These are phyloP conservation scores for Coemansia sp. DNA, from an alignment of 192 early-diverging fungal species.

Conservation along the genomic window DNA sequence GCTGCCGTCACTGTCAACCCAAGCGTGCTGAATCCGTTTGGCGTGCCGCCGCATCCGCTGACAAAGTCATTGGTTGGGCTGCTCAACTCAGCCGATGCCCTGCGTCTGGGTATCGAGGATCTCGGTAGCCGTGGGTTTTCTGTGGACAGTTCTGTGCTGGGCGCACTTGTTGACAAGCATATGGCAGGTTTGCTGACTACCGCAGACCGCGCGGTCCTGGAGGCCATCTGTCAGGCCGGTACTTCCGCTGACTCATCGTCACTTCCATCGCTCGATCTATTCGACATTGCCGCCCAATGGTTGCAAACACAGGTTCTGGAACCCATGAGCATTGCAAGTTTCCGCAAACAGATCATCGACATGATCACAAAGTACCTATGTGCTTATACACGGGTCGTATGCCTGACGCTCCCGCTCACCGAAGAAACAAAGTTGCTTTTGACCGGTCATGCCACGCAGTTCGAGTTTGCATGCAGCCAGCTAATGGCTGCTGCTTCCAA, in stretches of 20 bases:
- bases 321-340: slow-evolving; percentile 1
- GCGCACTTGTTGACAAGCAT: slow-evolving; percentile 11
- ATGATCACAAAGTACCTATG: slow-evolving; percentile 17
- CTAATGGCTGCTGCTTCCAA: slow-evolving; percentile 1
- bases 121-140: slow-evolving; percentile 7
- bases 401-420: slow-evolving; percentile 28
- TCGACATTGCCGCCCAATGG: slow-evolving; percentile 29
- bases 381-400: slow-evolving; percentile 10
- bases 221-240: slow-evolving; percentile 5
- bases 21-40: slow-evolving; percentile 11
- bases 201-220: slow-evolving; percentile 10
- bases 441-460: slow-evolving; percentile 28
- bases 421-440: slow-evolving; percentile 29
- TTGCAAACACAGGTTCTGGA: slow-evolving; percentile 30
- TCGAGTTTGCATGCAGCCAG: slow-evolving; percentile 48
- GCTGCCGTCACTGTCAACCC: slow-evolving; percentile 1
- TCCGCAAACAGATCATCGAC: background rate
- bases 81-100: slow-evolving; percentile 18
- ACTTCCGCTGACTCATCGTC: background rate
- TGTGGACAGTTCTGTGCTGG: background rate
- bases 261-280: background rate
- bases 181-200: slow-evolving; percentile 2
- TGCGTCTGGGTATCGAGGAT: slow-evolving; percentile 12
- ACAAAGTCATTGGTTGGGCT: slow-evolving; percentile 20
- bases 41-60: slow-evolving; percentile 6